These are phyloP conservation scores for Xerocomellus amylosporus DNA, from an alignment of 768 basidiomycete genomes.

Conservation along the genomic window DNA sequence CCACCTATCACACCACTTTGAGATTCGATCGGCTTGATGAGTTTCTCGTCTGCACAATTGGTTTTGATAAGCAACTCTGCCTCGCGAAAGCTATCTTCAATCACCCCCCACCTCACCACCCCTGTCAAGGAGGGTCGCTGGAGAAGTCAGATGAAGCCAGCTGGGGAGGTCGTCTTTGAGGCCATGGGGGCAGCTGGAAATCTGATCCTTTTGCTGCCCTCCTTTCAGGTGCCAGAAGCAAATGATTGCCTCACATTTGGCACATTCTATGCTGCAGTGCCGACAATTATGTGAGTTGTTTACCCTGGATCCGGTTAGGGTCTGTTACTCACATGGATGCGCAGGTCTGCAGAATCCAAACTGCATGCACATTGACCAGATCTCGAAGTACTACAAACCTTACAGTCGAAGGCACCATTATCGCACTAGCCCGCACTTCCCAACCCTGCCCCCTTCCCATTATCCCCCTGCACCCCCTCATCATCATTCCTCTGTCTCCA, in stretches of 20 bases:
- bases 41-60: slow-evolving; percentile 96
- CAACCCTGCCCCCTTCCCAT: too few relatives aligned
- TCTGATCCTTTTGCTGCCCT: slow-evolving; percentile 86
- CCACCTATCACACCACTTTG: slow-evolving; percentile 69
- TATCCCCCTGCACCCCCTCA: slow-evolving; percentile 35
- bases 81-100: slow-evolving; percentile 88
- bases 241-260: slow-evolving; percentile 84
- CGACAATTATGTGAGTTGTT: slow-evolving; percentile 77
- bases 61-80: slow-evolving; percentile 95
- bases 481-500: too few relatives aligned
- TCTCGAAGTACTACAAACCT: slow-evolving; percentile 33
- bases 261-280: slow-evolving; percentile 84
- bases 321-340: slow-evolving; percentile 3
- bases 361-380: slow-evolving; percentile 49
- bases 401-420: slow-evolving; percentile 30
- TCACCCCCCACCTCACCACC: slow-evolving; percentile 61
- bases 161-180: slow-evolving; percentile 80
- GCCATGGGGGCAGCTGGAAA: slow-evolving; percentile 77
- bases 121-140: slow-evolving; percentile 40
- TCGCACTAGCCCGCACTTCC: slow-evolving; percentile 29
- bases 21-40: slow-evolving; percentile 85
- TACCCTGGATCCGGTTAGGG: slow-evolving; percentile 15
- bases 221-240: slow-evolving; percentile 78
- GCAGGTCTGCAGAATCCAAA: slow-evolving; percentile 70
- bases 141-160: slow-evolving; percentile 60